Evolutionary conservation across 148 eudicot species (phyloP).

Genomic region (Chenopodium quinoa): DNA sequence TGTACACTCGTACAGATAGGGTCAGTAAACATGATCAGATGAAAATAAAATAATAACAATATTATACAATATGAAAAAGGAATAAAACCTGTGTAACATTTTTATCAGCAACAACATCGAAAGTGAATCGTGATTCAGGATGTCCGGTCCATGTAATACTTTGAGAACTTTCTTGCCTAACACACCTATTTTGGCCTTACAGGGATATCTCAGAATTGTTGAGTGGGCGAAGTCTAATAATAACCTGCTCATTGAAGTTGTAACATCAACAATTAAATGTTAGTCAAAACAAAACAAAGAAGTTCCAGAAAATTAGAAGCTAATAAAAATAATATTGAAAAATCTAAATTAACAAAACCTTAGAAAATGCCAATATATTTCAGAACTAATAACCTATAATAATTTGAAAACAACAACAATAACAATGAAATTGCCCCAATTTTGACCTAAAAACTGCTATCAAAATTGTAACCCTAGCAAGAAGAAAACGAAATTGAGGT

Average conservation of each 20-base stretch:
- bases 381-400: no score
- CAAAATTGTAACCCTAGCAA: no score
- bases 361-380: no score
- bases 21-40: neutral
- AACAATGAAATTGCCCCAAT: no score
- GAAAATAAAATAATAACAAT: neutral
- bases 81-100: constrained; percentile 74
- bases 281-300: neutral
- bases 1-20: neutral
- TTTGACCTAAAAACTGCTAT: no score
- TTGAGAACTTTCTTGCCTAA: constrained; percentile 87
- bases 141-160: constrained; percentile 91
- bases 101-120: constrained; percentile 92
- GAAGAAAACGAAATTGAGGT: no score
- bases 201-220: constrained; percentile 75
- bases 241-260: constrained; percentile 50
- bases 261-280: constrained; percentile 4
- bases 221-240: constrained; percentile 84
- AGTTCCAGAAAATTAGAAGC: no score
- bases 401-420: no score
- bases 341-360: no score
- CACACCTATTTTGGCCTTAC: constrained; percentile 72
- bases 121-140: constrained; percentile 96
- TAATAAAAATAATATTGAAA: no score
- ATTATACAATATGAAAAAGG: neutral